These are phyloP conservation scores for Prillingera fragicola DNA, from an alignment of 1,284 basidiomycete species.

Conservation along the genomic window DNA sequence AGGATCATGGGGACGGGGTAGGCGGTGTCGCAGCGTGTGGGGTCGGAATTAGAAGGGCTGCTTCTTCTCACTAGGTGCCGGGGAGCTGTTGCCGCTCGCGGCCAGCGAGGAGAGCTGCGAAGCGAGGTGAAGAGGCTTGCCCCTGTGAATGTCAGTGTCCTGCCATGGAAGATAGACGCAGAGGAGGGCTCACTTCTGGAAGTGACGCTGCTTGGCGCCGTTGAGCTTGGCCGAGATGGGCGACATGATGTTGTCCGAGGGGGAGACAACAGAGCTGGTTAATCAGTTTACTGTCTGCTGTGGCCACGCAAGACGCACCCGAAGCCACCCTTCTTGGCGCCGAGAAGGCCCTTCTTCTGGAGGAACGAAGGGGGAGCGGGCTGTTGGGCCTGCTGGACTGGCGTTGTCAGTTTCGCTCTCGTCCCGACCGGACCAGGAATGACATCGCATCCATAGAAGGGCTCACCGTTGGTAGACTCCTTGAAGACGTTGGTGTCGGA, in stretches of 20 bases:
- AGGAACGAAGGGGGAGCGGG: constrained; percentile 32
- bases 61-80: constrained; percentile 14
- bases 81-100: constrained; percentile 8
- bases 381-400: constrained; percentile 3
- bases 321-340: constrained; percentile 22
- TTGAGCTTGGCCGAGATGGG: constrained; percentile 82
- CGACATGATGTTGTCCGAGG: constrained; percentile 86
- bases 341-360: constrained; percentile 45
- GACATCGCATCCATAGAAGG: background rate
- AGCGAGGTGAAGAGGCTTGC: constrained; percentile 34
- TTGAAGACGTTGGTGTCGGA: constrained; percentile 18
- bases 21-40: no score
- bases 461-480: constrained; percentile 20
- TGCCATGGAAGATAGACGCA: background rate
- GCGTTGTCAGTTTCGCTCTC: background rate
- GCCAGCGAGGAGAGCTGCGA: constrained; percentile 41
- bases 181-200: constrained; percentile 62
- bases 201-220: constrained; percentile 83
- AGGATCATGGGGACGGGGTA: no score
- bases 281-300: background rate
- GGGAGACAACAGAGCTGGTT: constrained; percentile 62
- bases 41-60: no score
- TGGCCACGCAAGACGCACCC: constrained; percentile 19
- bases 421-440: background rate
- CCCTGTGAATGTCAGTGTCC: constrained; percentile 21